These are phyloP conservation scores for Russula lepida DNA, from an alignment of 768 basidiomycete species.

Conservation along the genomic window DNA sequence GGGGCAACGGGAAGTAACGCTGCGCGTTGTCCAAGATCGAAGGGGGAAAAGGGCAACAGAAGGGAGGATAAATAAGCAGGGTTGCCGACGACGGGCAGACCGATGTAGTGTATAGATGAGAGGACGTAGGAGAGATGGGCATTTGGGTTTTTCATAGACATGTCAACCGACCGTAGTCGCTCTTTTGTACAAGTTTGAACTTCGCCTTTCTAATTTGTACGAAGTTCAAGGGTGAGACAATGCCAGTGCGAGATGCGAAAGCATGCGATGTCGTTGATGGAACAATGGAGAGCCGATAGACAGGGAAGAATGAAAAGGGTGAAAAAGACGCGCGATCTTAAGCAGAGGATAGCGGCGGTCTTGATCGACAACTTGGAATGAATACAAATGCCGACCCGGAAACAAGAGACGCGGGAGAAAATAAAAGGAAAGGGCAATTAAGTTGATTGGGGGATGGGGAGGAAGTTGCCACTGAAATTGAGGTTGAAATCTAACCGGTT, in stretches of 20 bases:
- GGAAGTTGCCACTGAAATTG: slow-evolving; percentile 21
- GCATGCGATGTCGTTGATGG: slow-evolving; percentile 20
- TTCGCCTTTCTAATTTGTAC: slow-evolving; percentile 25
- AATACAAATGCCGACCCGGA: slow-evolving; percentile 34
- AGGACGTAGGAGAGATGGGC: slow-evolving; percentile 22
- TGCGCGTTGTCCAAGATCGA: slow-evolving; percentile 23
- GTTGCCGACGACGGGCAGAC: not conserved
- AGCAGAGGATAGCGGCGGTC: slow-evolving; percentile 19
- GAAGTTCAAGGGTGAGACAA: slow-evolving; percentile 25
- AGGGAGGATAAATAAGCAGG: slow-evolving; percentile 21
- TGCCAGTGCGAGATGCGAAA: slow-evolving; percentile 30
- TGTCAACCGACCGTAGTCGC: slow-evolving; percentile 27
- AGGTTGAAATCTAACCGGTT: slow-evolving; percentile 24
- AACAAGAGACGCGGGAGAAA: not conserved
- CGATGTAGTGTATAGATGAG: slow-evolving; percentile 26
- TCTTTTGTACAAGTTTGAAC: slow-evolving; percentile 33
- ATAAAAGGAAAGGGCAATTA: slow-evolving; percentile 23
- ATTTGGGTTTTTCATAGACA: slow-evolving; percentile 24
- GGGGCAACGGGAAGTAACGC: slow-evolving; percentile 27
- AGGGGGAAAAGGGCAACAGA: slow-evolving; percentile 22
- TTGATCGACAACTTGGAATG: slow-evolving; percentile 36
- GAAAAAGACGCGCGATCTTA: slow-evolving; percentile 15
- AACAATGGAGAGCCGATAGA: slow-evolving; percentile 19
- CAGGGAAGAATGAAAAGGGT: not conserved
- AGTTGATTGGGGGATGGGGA: slow-evolving; percentile 24